Evolutionary conservation across 2,329 filamentous ascomycete species (phyloP), one percentile per base, ranked within the genome.

Genomic region (Aspergillus caelatus): DNA sequence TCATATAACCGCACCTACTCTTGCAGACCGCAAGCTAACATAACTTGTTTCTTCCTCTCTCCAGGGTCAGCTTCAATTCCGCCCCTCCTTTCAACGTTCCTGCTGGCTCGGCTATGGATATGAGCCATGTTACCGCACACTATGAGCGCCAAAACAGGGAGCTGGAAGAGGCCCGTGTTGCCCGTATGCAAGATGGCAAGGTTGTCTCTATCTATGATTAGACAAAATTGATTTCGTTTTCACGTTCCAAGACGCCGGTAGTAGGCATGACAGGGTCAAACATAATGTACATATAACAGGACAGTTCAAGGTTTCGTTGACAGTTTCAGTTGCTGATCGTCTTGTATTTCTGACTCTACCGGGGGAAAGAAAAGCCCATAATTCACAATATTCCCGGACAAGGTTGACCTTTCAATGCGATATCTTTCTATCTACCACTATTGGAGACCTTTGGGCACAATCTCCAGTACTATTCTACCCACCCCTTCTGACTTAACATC

Each of bases 81-180:
- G 85, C 86, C 58, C 86, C 86, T 1, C 88, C 88, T 19, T 88
- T 82, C 77, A 91, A 91, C 72, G 84, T 90, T 61, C 79, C 83
- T 36, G 86, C 89, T 50, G 89, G 89, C 58, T 85, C 85, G 53
- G 77, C 83, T 61, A 84, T 83, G 56, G 84, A 89, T 72, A 79
- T 91, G 69, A 84, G 85, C 72, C 75, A 82, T 58, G 80, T 90
- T 61, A 85, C 88, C 63, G 85, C 83, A 34, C 87, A 90, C 78
- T 91, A 89, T 74, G 80, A 88, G 75, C 83, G 84, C 71, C 73
- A 85, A 71, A 84, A 86, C 62, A 78, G 80, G 72, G 83, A 85
- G 63, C 81, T 82, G 63, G 85, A 90, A 65, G 84, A 84, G 74
- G 81, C 81, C 72, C 88, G 86, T 75, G 75, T 85, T 66, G 75